Evolutionary conservation across 1,284 basidiomycete species (phyloP), one percentile per base, ranked within the genome.

Genomic region (Boletus austroedulis): DNA sequence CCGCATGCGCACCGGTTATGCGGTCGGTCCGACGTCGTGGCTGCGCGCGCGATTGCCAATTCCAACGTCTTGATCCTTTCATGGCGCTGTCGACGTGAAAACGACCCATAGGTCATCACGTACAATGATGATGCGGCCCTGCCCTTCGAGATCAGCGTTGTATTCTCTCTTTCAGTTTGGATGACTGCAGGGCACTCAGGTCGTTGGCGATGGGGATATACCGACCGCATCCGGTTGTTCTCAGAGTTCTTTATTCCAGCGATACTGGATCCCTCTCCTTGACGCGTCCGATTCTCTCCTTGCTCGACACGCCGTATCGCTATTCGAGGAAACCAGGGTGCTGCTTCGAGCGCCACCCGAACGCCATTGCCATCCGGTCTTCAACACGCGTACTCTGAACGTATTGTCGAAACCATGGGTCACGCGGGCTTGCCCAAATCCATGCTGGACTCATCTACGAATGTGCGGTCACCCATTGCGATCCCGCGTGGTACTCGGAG

Each of bases 171-270:
- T 38, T 14, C 23, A n/a, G 1, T 58, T 59, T 82, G 80, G 81
- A 80, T 61, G 80, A 82, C 53, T 76, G 69, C 32, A 80, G 80
- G 62, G 78, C 80, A 28, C 74, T 76, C 31, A 75, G n/a, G n/a
- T 79, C 53, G 81, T 84, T 45, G 80, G 82, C 24, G 82, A 84
- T 67, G 82, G 82, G 32, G 82, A 84, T 63, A 64, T 82, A 24
- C 67, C 81, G 29, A 78, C 78, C 81, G 79, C 61, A 82, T 83
- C 59, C 78, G 81, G 36, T 66, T 83, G 41, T 82, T 81, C 68
- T 78, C 80, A 19, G 80, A 82, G 64, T 66, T 83, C 43, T 71
- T 84, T n/a, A 15, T 76, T 78, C 41, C 70, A 69, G 24, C 75
- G 80, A 46, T 82, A 80, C 62, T 59, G 68, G 24, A 65, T 82